Base-by-base conservation (phyloP, 768 basidiomycete species). In the Favolaschia claudopus region DNA sequence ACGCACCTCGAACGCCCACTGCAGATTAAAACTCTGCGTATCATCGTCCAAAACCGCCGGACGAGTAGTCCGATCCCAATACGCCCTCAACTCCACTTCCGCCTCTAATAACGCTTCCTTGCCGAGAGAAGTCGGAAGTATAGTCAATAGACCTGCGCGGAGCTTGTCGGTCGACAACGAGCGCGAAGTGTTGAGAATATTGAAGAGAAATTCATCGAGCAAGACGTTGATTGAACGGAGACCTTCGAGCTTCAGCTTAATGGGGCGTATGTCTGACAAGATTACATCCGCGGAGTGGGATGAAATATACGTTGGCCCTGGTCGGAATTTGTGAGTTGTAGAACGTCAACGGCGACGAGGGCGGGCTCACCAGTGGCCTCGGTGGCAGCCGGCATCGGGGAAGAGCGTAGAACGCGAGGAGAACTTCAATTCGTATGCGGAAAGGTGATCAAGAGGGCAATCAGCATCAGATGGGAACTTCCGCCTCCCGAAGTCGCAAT, bases 81-180 rank as follows among this genome's bases (percentile, higher is more conserved):
- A 95, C 8, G 93, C 93, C 68, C 93, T 83, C 42, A 97, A 73
- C 72, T 97, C 96, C 38, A 98, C 81, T 70, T 98, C 96, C 0
- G 96, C 96, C 75, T 98, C 96, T 45, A 95, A 78, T 17, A 96
- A 79, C 3, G 95, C 95, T 70, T 95, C 92, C 76, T 97, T 94
- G 44, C 95, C 96, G 40, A 97, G 81, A 47, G 86, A 81, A 6
- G 90, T 93, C 8, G 93, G 90, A 27, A 95, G 77, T 36, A 91
- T 78, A 68, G 82, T 87, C 57, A 91, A 81, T 34, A 95, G 75
- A 55, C 88, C 88, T 2, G 84, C 80, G 65, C 91, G 88, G 55
- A 96, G 80, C 59, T 85, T 86, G 57, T 93, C 85, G 7, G 92
- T 91, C 24, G 84, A 77, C 40, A 95, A 78, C 29, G 92, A 89